These are phyloP conservation scores for Dictyostelium intermedium DNA, from an alignment of 78 protist genomes.

Conservation along the genomic window DNA sequence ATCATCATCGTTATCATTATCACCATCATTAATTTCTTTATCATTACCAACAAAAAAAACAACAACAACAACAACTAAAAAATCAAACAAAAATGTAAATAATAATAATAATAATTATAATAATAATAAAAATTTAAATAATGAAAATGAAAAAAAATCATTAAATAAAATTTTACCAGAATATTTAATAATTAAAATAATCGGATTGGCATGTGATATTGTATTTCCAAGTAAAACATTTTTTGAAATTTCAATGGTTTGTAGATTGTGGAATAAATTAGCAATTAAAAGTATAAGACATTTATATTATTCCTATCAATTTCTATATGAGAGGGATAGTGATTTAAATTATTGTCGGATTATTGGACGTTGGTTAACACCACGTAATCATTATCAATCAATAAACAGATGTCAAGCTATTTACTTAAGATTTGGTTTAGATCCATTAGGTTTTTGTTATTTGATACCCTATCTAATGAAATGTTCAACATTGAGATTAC, in stretches of 20 bases:
- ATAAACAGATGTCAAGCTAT: not conserved
- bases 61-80: not conserved
- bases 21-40: not conserved
- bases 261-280: not conserved
- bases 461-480: not conserved
- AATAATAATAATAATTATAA: not conserved
- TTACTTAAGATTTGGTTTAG: not conserved
- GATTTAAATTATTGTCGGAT: not conserved
- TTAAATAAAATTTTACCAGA: not conserved
- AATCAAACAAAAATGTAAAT: not conserved
- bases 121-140: not conserved
- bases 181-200: not conserved
- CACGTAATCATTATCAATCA: not conserved
- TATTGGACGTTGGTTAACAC: not conserved
- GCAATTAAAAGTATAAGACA: not conserved
- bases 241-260: not conserved
- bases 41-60: not conserved
- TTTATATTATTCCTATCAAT: not conserved
- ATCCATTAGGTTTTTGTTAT: not conserved
- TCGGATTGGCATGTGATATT: not conserved
- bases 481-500: not conserved
- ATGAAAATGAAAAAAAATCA: not conserved
- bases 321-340: not conserved
- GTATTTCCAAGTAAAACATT: not conserved
- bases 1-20: not conserved